These are phyloP conservation scores for Cladosporium sp. DNA, from an alignment of 2,329 filamentous ascomycete genomes.

Conservation along the genomic window DNA sequence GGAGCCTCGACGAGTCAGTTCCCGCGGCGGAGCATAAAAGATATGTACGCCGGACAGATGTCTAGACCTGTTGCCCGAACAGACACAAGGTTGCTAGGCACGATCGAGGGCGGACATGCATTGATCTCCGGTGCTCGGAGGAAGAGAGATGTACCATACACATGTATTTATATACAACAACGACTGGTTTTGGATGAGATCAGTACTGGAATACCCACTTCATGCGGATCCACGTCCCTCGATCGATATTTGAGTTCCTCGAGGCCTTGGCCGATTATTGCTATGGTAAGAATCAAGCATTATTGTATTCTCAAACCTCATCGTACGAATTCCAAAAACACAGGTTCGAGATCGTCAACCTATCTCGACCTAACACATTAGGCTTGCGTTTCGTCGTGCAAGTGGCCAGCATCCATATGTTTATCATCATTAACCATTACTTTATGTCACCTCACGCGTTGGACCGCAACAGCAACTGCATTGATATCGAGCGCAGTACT, in stretches of 20 bases:
- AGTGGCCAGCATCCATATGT: not conserved
- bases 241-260: not conserved
- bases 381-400: not conserved
- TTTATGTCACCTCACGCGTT: no score
- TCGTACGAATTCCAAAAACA: not conserved
- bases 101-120: not conserved
- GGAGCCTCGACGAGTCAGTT: no score
- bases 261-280: not conserved
- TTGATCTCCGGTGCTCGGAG: not conserved
- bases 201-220: not conserved
- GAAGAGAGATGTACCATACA: constrained; percentile 6
- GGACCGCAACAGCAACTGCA: no score
- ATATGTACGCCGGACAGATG: not conserved
- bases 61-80: not conserved
- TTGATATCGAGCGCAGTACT: no score
- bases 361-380: not conserved
- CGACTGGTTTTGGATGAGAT: not conserved
- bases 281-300: not conserved
- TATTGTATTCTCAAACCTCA: not conserved
- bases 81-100: no score
- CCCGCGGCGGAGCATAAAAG: not conserved
- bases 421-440: no score
- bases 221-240: not conserved
- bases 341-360: not conserved
- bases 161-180: constrained; percentile 7